Base-by-base conservation (phyloP, 1,284 basidiomycete species). In the Schizopora paradoxa region DNA sequence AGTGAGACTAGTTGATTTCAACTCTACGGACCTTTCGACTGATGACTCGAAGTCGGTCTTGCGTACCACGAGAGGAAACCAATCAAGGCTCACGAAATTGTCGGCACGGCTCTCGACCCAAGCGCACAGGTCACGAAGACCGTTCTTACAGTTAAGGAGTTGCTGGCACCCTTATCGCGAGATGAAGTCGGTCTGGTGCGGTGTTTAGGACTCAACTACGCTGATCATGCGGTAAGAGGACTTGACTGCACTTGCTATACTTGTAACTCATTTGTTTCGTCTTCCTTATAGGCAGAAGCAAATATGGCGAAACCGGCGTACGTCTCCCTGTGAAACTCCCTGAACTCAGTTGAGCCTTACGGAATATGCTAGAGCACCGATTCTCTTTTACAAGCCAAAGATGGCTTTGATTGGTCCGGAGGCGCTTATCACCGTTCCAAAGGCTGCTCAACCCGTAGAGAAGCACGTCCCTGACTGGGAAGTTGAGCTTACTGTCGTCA, bases 381-480 rank as follows among this genome's bases (percentile, higher is more conserved):
- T 85, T 25, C 66, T 91, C 5, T 91, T 91, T 67, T 83, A 84
- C 67, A 93, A 93, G 62, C 89, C 91, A 1, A 62, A 76, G 0
- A 75, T 77, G 0, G 68, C 86, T 7, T 68, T 93, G 39, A 82
- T 87, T 28, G 82, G 83, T 8, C 86, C 88, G 0, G 70, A 73
- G 31, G 77, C 80, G 4, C 69, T 75, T 0, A 73, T 91, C 22
- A 66, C 67, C n/a, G 76, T 92, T 34, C 88, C 89, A 0, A 73
- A 65, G 26, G 76, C 73, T 38, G 78, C 80, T 1, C 77, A 83
- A 55, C 89, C 89, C 19, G 72, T 81, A 1, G 72, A 82, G 18
- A 79, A 78, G 38, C 80, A 87, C 54, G 67, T 84, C 2, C 76
- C 88, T 0, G 92, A 96, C 64, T 95, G 91, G 58, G 92, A 96